phyloP scores from a whole-genome alignment of 225 moss, liverwort and hornwort species.

The Physcomitrium patens region DNA sequence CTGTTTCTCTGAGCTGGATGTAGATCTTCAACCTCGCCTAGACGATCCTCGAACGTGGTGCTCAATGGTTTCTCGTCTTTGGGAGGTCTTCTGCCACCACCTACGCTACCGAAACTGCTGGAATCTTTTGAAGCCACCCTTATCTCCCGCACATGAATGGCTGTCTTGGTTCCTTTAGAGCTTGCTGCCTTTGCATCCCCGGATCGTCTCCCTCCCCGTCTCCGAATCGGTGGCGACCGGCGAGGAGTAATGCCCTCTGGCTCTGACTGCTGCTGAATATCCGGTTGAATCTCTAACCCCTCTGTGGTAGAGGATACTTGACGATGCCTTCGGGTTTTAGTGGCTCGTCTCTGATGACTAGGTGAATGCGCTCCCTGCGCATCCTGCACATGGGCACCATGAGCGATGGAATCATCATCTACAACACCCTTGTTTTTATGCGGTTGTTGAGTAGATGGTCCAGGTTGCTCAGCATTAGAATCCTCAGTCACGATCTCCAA shows the following conservation, averaged over 20 bases:
- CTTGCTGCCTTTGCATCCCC: slow-evolving; percentile 3
- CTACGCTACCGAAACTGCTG: slow-evolving; percentile 24
- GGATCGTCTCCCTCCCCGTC: slow-evolving; percentile 31
- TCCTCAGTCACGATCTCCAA: slow-evolving; percentile 13
- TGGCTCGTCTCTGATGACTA: slow-evolving; percentile 34
- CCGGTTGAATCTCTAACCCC: slow-evolving; percentile 21
- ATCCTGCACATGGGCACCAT: not conserved
- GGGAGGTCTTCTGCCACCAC: not conserved
- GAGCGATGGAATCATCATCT: too few species aligned
- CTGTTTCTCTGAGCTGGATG: slow-evolving; percentile 30
- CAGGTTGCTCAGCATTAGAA: not conserved
- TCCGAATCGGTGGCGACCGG: slow-evolving; percentile 32
- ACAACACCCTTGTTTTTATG: too few species aligned
- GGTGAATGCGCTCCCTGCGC: slow-evolving; percentile 17
- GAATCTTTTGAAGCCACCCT: slow-evolving; percentile 3
- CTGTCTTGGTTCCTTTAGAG: not conserved
- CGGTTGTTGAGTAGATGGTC: too few species aligned
- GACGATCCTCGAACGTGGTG: slow-evolving; percentile 52
- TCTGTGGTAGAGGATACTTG: slow-evolving; percentile 25
- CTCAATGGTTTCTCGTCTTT: slow-evolving; percentile 34
- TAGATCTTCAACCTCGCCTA: slow-evolving; percentile 40
- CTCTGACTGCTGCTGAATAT: slow-evolving; percentile 36
- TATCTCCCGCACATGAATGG: not conserved
- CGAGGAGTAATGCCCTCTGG: slow-evolving; percentile 36
- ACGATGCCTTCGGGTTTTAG: slow-evolving; percentile 27